Base-by-base conservation (phyloP, 441 rosid species). In the Populus hybrid region DNA sequence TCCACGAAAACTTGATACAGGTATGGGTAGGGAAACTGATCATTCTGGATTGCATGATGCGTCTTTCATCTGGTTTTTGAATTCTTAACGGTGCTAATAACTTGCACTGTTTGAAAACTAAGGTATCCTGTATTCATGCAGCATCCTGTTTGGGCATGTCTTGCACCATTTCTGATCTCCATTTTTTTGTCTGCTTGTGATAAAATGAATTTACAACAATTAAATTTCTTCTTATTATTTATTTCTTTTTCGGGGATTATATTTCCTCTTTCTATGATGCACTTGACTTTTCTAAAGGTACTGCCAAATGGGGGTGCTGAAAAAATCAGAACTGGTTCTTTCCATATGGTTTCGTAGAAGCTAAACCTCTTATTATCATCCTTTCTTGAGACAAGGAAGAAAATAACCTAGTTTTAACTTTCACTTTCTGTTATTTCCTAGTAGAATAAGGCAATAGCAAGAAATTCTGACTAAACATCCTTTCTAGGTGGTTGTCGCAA, bases 401-500 rank as follows among this genome's bases (percentile, higher is more conserved):
- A 18, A 65, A 23, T 34, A n/a, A 14, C 20, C 12, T 20, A 67
- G 34, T 74, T 40, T 32, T 34, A 30, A 14, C 5, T 73, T 24
- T 73, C 61, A 24, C 2, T 73, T 57, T 11, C 42, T 65, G 38
- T 75, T 24, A 35, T 71, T 66, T 65, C 68, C 68, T 21, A 9
- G 32, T 23, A 64, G 28, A 64, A 21, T 23, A 12, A 26, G 30
- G 32, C 67, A 64, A 50, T 16, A 14, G 59, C 6, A 50, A 50
- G 5, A 14, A 14, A 14, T 5, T 16, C 6, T 2, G 7, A 16
- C 59, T 0, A 4, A 50, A 50, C 2, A 26, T 26, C 26, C 26
- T 26, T 26, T 84, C 69, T 78, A 92, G 99, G 95, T 95, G 80
- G 91, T 95, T 76, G 95, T 93, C 73, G 97, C 99, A 11, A 95